Evolutionary conservation across 305 asterid genomes (phyloP), one percentile per base, ranked within the genome.

Genomic region (Fraxinus paxiana): DNA sequence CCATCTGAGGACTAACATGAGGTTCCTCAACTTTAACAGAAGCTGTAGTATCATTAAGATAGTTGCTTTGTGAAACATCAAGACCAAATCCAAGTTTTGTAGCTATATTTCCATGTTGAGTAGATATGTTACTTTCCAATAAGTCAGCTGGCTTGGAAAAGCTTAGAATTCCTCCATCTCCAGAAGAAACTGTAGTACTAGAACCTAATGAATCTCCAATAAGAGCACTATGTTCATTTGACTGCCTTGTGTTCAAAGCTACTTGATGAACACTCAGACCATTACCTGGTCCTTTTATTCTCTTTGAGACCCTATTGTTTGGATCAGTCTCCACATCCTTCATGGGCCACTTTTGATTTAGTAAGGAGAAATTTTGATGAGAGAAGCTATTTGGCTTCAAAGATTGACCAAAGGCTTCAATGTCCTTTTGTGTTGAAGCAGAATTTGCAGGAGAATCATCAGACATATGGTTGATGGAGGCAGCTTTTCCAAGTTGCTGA

Each of bases 351-450:
- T 87, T 82, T 77, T 90, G 97, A 80, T 86, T 86, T 75, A 80
- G 85, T 33, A 83, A 80, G 71, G 89, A 76, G 73, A 38, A 86
- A 75, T 85, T 89, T 84, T 85, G 89, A 80, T 89, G 83, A 72
- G 88, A 82, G 17, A 82, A 72, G 84, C 77, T 86, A 87, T 86
- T 91, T 84, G 95, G 92, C 84, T 87, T 90, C 89, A 92, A 41
- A 71, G 92, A 89, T 79, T 86, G 91, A 76, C 95, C 97, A 85
- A 92, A 91, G 79, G 92, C 93, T 88, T 91, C 91, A 84, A 91
- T 84, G 77, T 92, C 90, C 76, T 84, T 89, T 67, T 83, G 91
- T 46, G 88, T 82, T 54, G 96, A 91, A 83, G 79, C 82, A 46
- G 94, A 87, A 88, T 81, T 85, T 24, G 90, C 81, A 82, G 92